These are phyloP conservation scores for Chrysopogon serrulatus DNA, from an alignment of 176 grass and related monocot genomes.

Conservation along the genomic window DNA sequence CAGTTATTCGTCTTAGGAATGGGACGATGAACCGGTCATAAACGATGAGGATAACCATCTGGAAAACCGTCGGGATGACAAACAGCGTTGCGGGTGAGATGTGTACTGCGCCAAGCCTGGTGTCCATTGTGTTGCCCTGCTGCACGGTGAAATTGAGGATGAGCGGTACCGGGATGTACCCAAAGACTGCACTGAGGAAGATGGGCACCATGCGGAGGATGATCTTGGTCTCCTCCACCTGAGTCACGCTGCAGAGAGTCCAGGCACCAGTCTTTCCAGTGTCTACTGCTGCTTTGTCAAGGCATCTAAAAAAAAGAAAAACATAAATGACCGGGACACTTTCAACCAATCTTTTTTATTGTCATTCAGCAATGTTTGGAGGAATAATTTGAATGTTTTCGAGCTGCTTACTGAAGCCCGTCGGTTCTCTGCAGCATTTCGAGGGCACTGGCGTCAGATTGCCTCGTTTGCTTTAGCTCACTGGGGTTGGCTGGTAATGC, in stretches of 20 bases:
- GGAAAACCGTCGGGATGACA: constrained; percentile 62
- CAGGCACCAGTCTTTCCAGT: constrained; percentile 33
- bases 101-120: constrained; percentile 35
- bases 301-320: constrained; percentile 29
- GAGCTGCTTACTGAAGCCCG: constrained; percentile 44
- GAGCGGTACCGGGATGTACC: constrained; percentile 43
- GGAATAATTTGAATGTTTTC: background rate
- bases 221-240: constrained; percentile 87
- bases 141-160: constrained; percentile 70
- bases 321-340: background rate
- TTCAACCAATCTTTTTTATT: background rate
- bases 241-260: constrained; percentile 51
- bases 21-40: constrained; percentile 71
- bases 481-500: constrained; percentile 24
- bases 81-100: constrained; percentile 67
- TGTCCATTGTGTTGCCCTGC: constrained; percentile 85
- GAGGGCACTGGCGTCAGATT: background rate
- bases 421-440: constrained; percentile 47
- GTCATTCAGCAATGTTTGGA: background rate
- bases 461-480: constrained; percentile 13
- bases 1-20: constrained; percentile 39
- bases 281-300: constrained; percentile 64
- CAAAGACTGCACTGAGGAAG: constrained; percentile 55
- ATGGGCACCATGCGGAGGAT: constrained; percentile 66
- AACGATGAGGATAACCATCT: constrained; percentile 56